Evolutionary conservation across 768 basidiomycete genomes (phyloP), one percentile per base, ranked within the genome.

Genomic region (Calocybe gangraenosa): DNA sequence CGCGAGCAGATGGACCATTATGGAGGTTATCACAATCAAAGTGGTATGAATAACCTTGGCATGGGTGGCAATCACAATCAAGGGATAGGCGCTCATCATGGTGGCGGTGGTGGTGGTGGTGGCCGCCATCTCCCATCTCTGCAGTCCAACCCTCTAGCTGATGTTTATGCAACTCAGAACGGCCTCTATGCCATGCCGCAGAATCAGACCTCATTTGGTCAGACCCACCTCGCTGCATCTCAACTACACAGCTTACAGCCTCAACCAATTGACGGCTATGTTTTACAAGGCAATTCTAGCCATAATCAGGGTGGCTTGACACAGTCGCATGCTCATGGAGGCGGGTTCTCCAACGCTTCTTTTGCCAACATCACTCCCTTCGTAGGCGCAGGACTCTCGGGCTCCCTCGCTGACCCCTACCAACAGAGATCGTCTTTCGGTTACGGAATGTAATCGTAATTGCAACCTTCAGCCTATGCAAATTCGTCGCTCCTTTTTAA

Each of bases 1-100:
- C 90, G 95, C 47, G 93, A 95, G 68, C 88, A 91, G 56, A 76
- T 87, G 67, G 87, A 88, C 54, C 75, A 70, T 44, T 84, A 74
- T 49, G 73, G 75, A 37, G 73, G 75, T 44, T 82, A 81, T 60
- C 75, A 79, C 47, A 74, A 73, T 58, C 81, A 79, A 55, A 80
- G 81, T 55, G 64, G 73, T 23, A 69, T 86, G 51, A 69, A 76
- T 46, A 82, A 75, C 55, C 74, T 82, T 68, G 67, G 73, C 17
- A 69, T 84, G 5, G 25, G 25, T 38, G 71, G 68, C 51, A 78
- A 71, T 57, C 80, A 80, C 51, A 78, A 71, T 57, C 80, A 80
- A 61, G 74, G 76, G 45, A 72, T 86, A 51, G 70, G 59, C 19
- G 64, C 70, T 38, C 61, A 66, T 33, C 63, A 52, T 23, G 63